These are phyloP conservation scores for Closterium sp. DNA, from an alignment of 139 green algal species.

Conservation along the genomic window DNA sequence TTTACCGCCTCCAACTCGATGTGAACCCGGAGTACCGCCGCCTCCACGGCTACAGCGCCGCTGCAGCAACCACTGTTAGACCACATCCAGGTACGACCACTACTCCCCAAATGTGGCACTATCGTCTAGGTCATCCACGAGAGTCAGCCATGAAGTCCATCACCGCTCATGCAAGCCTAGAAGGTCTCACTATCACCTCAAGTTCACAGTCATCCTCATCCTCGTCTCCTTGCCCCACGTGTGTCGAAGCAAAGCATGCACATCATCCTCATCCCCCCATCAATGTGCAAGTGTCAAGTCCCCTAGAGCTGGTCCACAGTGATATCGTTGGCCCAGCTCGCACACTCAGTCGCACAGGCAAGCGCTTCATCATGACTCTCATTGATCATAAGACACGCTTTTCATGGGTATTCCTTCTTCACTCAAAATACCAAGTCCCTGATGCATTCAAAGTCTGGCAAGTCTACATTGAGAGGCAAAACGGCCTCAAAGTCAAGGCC, in stretches of 20 bases:
- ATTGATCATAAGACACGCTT: not conserved
- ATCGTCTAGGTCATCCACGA: not conserved
- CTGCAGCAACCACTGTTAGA: not conserved
- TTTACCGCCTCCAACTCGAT: not conserved
- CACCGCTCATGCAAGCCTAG: not conserved
- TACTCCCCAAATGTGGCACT: not conserved
- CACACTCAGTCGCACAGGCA: not conserved
- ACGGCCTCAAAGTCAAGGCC: not conserved
- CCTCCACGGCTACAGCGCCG: not conserved
- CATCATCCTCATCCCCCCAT: not conserved
- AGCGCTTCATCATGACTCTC: not conserved
- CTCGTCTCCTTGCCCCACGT: not conserved
- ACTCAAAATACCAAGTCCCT: not conserved
- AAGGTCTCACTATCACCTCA: not conserved
- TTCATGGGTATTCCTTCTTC: not conserved
- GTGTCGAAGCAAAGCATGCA: not conserved
- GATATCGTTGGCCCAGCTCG: not conserved
- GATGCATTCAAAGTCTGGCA: not conserved
- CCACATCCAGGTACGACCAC: not conserved
- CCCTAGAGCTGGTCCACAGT: not conserved
- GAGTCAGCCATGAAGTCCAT: not conserved
- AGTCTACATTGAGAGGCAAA: not conserved
- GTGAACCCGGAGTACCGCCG: not conserved
- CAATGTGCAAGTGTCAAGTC: not conserved
- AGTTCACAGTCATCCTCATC: not conserved